A percentile compares a stretch with the other conserved stretches of the same genome.
Conservation (phyloP, 805 yeast genomes). For the Vanderwaltozyma yarrowii region DNA sequence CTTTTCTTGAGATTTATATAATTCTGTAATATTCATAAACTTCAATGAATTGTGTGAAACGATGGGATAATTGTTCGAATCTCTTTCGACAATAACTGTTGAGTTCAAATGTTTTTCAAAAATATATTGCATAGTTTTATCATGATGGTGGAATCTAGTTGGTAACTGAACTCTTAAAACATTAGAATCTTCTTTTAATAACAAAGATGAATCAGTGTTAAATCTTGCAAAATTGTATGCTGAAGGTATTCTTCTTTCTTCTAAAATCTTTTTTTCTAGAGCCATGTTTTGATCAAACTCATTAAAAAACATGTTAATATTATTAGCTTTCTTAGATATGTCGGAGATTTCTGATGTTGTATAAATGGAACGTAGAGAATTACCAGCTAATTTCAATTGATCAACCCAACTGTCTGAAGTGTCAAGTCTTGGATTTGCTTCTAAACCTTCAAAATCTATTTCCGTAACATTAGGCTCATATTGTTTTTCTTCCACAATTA, state of each 20-base stretch:
- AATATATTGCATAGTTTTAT: neutral
- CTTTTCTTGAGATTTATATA: conserved; percentile 6
- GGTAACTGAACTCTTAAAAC: neutral
- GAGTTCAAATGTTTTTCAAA: conserved; percentile 15
- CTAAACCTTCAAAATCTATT: conserved; percentile 36
- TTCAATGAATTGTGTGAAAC: conserved; percentile 29
- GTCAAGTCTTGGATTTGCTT: conserved; percentile 37
- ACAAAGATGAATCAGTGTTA: conserved; percentile 10
- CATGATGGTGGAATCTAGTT: neutral
- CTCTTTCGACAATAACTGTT: conserved; percentile 20
- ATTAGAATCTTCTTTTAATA: conserved; percentile 1
- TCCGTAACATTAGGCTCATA: conserved; percentile 56
- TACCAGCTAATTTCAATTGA: conserved; percentile 46
- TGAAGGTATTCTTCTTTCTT: conserved; percentile 21
- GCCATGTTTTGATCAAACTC: conserved; percentile 30
- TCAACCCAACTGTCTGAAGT: conserved; percentile 52
- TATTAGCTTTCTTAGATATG: conserved; percentile 1
- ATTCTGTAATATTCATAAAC: conserved; percentile 17
- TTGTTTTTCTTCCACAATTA: conserved; percentile 48
- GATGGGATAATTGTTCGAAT: conserved; percentile 29
- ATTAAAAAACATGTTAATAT: conserved; percentile 29
- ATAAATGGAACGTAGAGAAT: conserved; percentile 24
- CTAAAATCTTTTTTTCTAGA: conserved; percentile 18
- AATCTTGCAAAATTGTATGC: conserved; percentile 17
- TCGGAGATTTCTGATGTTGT: conserved; percentile 10